Conservation (phyloP, 164 flowering plant species). For the Amborella trichopoda region DNA sequence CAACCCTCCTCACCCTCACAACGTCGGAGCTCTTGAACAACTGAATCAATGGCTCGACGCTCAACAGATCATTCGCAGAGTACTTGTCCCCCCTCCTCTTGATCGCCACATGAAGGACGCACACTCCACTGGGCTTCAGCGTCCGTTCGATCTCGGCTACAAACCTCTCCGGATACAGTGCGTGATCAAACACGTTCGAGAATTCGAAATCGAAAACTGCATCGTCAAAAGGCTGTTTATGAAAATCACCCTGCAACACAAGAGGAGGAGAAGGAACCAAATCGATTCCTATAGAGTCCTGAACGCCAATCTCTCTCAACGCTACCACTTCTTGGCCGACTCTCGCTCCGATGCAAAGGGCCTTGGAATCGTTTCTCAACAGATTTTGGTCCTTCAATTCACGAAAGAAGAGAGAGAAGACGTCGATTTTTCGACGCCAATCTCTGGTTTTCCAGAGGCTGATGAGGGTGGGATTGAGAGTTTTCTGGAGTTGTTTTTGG, state of each 20-base stretch:
- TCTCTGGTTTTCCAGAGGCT: constrained; percentile 69
- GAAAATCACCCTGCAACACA: constrained; percentile 63
- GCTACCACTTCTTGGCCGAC: constrained; percentile 83
- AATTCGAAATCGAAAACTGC: constrained; percentile 69
- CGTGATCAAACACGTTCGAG: constrained; percentile 88
- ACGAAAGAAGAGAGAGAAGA: constrained; percentile 25
- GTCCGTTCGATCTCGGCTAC: constrained; percentile 83
- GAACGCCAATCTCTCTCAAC: constrained; percentile 45
- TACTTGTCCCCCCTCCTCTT: constrained; percentile 46
- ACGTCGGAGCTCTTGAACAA: constrained; percentile 38
- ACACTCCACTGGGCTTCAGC: constrained; percentile 54
- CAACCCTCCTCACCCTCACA: constrained; percentile 41
- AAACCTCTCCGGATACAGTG: constrained; percentile 56
- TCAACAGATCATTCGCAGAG: constrained; percentile 67
- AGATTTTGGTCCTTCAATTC: constrained; percentile 22
- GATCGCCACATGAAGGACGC: constrained; percentile 63
- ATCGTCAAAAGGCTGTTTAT: constrained; percentile 53
- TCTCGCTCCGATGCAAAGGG: constrained; percentile 68
- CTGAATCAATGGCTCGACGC: constrained; percentile 35
- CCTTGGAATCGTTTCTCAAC: constrained; percentile 31
- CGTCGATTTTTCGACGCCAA: constrained; percentile 68
- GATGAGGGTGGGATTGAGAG: constrained; percentile 67
- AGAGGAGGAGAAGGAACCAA: constrained; percentile 72
- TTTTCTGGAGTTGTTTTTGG: constrained; percentile 62
- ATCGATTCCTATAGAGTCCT: constrained; percentile 60